Percentiles rank a stretch among this genome's conserved stretches.
These are phyloP conservation scores for cucumber (Cucumis sativus) DNA, from an alignment of 306 rosid genomes.

Conservation along the genomic window DNA sequence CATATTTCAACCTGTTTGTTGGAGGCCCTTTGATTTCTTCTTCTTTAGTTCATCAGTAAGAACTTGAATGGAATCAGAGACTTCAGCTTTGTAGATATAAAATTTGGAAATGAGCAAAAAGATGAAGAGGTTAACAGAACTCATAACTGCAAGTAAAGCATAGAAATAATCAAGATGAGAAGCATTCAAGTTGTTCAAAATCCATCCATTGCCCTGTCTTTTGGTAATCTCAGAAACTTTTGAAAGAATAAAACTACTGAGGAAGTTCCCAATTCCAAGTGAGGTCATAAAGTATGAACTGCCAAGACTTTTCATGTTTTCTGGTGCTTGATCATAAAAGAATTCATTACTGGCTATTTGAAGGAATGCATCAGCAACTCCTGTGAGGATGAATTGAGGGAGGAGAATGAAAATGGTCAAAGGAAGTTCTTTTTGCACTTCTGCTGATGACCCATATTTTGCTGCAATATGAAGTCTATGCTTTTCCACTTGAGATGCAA, in stretches of 20 bases:
- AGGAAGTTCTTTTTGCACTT: conserved; percentile 15
- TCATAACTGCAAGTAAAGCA: conserved; percentile 41
- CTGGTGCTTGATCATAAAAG: conserved; percentile 89
- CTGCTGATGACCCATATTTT: conserved; percentile 16
- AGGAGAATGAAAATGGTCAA: conserved; percentile 55
- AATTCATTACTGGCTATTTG: conserved; percentile 73
- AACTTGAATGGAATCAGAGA: conserved; percentile 58
- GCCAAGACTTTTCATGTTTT: conserved; percentile 73
- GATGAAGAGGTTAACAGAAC: conserved; percentile 14
- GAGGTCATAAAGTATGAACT: conserved; percentile 59
- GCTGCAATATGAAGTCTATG: conserved; percentile 45
- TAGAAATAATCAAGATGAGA: conserved; percentile 74
- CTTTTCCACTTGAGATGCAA: conserved; percentile 58
- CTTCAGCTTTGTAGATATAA: conserved; percentile 61
- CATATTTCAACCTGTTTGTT: too few relatives aligned
- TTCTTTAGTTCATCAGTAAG: conserved; percentile 55
- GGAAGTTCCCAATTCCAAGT: conserved; percentile 65
- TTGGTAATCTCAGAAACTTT: conserved; percentile 57
- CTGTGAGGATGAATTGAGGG: conserved; percentile 72
- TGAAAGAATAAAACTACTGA: conserved; percentile 67
- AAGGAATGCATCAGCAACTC: conserved; percentile 63
- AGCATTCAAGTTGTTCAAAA: conserved; percentile 67
- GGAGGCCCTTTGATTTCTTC: background rate
- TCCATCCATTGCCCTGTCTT: conserved; percentile 56
- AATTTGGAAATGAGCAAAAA: conserved; percentile 25